Percentiles rank a stretch among this genome's conserved stretches.
phyloP scores from a whole-genome alignment of 345 rosid species.

The Citrus sp. region DNA sequence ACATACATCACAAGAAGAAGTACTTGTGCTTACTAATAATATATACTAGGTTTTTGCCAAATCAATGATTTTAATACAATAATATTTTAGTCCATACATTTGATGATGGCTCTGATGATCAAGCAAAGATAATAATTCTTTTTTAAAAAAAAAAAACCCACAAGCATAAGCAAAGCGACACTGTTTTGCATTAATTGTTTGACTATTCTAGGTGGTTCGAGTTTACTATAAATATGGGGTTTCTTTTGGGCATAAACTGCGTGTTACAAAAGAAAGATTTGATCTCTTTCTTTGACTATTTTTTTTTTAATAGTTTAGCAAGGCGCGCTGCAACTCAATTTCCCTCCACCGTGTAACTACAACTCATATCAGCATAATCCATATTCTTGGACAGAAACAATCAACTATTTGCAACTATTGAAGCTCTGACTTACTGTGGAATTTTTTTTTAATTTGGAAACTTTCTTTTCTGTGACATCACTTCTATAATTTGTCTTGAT shows the following conservation, averaged over 20 bases:
- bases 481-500: too few species aligned
- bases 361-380: too few species aligned
- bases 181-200: not conserved
- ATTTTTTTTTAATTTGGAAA: too few species aligned
- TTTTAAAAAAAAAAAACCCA: not conserved
- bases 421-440: too few species aligned
- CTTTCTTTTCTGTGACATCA: too few species aligned
- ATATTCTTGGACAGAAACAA: too few species aligned
- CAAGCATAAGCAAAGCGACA: not conserved
- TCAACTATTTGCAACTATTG: too few species aligned
- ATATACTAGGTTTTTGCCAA: not conserved
- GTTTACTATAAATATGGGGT: not conserved
- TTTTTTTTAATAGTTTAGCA: too few species aligned
- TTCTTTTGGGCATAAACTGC: not conserved
- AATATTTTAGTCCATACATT: not conserved
- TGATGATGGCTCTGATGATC: not conserved
- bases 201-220: not conserved
- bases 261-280: not conserved
- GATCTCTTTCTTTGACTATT: not conserved
- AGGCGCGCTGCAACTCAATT: too few species aligned
- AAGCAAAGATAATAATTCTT: not conserved
- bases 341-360: too few species aligned
- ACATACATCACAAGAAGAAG: too few species aligned
- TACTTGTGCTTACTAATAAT: not conserved
- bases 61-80: not conserved